These are phyloP conservation scores for Morella rubra DNA, from an alignment of 306 rosid species.

Conservation along the genomic window DNA sequence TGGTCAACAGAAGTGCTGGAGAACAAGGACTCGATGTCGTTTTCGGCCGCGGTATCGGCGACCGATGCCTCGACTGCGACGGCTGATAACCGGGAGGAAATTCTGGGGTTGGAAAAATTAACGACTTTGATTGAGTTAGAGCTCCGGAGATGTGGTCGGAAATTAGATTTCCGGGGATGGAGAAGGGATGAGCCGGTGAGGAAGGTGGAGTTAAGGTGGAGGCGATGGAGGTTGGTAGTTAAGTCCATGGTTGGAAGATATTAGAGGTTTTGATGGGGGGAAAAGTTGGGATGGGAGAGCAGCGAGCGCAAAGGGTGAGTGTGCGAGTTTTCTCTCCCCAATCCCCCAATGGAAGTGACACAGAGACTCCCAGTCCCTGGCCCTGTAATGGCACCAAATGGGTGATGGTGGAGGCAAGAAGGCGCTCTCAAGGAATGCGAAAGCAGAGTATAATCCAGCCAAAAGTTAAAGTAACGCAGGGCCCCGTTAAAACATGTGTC, in stretches of 20 bases:
- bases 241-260: conserved; percentile 50
- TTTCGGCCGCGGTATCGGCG: conserved; percentile 34
- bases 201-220: conserved; percentile 62
- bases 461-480: not conserved
- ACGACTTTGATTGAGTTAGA: conserved; percentile 30
- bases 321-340: not conserved
- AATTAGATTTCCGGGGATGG: conserved; percentile 39
- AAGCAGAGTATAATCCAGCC: not conserved
- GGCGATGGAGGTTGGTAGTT: conserved; percentile 59
- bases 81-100: conserved; percentile 38
- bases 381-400: not conserved
- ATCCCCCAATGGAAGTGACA: not conserved
- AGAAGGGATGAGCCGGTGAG: conserved; percentile 54
- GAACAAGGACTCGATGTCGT: conserved; percentile 75
- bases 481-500: not conserved
- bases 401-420: not conserved
- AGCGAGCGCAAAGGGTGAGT: not conserved
- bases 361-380: conserved; percentile 1
- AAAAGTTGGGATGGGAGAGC: not conserved
- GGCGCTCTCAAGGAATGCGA: not conserved
- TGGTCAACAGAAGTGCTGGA: conserved; percentile 40
- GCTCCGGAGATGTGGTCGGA: conserved; percentile 29
- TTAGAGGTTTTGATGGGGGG: too few relatives aligned
- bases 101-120: conserved; percentile 21
- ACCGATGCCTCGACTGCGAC: conserved; percentile 50